phyloP scores from a whole-genome alignment of 306 rosid species.

The Astragalus membranaceus region DNA sequence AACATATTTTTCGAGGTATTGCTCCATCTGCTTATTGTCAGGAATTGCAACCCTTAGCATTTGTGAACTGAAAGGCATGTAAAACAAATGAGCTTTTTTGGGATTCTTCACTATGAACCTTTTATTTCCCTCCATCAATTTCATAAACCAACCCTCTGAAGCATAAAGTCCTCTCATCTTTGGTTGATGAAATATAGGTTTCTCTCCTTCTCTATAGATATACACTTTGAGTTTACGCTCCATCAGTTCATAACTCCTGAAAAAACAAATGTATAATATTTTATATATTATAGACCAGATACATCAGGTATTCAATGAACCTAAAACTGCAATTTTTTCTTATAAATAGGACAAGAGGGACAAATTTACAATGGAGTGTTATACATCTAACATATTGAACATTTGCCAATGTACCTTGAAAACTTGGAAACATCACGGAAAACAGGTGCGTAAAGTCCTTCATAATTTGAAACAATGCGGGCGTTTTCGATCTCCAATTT shows the following conservation, averaged over 20 bases:
- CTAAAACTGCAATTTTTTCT: no score
- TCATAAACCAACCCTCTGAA: conserved; percentile 97
- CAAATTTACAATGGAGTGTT: not conserved
- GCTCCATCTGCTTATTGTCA: conserved; percentile 43
- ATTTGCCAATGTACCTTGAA: conserved; percentile 40
- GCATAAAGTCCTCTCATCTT: conserved; percentile 79
- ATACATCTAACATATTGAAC: not conserved
- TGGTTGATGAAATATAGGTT: conserved; percentile 86
- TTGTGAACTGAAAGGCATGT: conserved; percentile 71
- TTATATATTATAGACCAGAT: no score
- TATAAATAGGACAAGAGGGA: no score
- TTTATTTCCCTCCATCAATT: conserved; percentile 60
- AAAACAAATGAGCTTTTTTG: conserved; percentile 75
- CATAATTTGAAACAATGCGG: conserved; percentile 24
- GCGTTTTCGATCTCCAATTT: conserved; percentile 59
- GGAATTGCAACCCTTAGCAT: conserved; percentile 45
- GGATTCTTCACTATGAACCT: conserved; percentile 59
- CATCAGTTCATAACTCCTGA: conserved; percentile 91
- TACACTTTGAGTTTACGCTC: conserved; percentile 71
- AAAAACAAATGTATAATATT: not conserved
- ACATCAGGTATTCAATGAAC: no score
- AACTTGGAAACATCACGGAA: conserved; percentile 64
- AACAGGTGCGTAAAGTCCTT: conserved; percentile 54
- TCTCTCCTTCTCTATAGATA: conserved; percentile 72
- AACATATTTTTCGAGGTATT: conserved; percentile 52